Evolutionary conservation across 345 rosid species (phyloP), one percentile per base, ranked within the genome.

Genomic region (Eucalyptus pumila): DNA sequence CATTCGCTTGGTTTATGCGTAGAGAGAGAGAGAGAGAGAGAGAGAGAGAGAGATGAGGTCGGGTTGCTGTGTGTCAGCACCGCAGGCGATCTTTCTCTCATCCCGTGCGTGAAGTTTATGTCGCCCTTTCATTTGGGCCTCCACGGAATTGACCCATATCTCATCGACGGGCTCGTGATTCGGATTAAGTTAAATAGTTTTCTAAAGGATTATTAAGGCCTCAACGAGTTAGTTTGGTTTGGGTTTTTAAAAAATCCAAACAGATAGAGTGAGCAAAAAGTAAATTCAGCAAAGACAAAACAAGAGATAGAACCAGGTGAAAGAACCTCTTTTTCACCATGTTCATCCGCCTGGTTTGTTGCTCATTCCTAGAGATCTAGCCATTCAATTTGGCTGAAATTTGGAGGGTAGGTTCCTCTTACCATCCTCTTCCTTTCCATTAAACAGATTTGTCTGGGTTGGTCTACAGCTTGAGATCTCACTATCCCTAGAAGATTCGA

Each of bases 381-480:
- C 50, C 50, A 48, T 48, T 2, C 1, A 2, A 13, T 48, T 48
- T 48, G 50, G 50, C 50, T 48, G 2, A 48, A 48, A 48, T 48
- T 48, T 48, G 50, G 50, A 49, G 6, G 50, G 1, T 49, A 49
- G 50, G 50, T 49, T 49, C 50, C 50, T 49, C 50, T 49, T 13
- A 49, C 50, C 50, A 49, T 49, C 50, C 6, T 49, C 50, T 49
- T 49, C 50, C 16, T 49, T 49, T 49, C 50, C 50, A 49, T 1
- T 2, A 1, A 49, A 49, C 3, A 1, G 6, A 49, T 49, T 49
- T 49, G 15, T 49, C 50, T 49, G 0, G 50, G 1, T 49, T 49
- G 50, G 2, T 14, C 50, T 49, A 49, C 2, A 49, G 2, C 50
- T 49, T 0, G 16, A 49, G 50, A 49, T 49, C 50, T 49, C 50